These are phyloP conservation scores for Fusarium musae DNA, from an alignment of 2,329 filamentous ascomycete species.

Conservation along the genomic window DNA sequence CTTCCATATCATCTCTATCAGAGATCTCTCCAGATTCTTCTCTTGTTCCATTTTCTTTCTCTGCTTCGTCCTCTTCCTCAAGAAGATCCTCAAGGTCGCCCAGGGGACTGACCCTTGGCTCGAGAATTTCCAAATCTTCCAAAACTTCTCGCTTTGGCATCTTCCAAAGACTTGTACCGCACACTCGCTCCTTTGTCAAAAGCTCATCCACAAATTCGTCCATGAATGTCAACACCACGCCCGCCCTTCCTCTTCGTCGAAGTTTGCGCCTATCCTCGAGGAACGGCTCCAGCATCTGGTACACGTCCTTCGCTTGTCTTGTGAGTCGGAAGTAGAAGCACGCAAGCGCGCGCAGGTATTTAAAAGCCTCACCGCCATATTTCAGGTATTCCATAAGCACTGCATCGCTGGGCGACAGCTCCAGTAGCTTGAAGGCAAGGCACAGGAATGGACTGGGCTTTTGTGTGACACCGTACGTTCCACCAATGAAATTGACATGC, in stretches of 20 bases:
- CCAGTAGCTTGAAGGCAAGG: slow-evolving; percentile 92
- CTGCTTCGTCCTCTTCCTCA: slow-evolving; percentile 66
- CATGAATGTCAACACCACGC: slow-evolving; percentile 80
- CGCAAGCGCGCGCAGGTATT: slow-evolving; percentile 89
- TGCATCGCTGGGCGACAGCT: slow-evolving; percentile 82
- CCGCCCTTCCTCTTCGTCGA: slow-evolving; percentile 77
- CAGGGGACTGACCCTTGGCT: slow-evolving; percentile 84
- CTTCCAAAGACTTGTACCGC: slow-evolving; percentile 92
- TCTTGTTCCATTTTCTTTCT: slow-evolving; percentile 44
- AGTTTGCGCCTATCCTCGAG: slow-evolving; percentile 87
- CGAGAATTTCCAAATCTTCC: slow-evolving; percentile 89
- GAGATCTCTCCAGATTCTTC: slow-evolving; percentile 56
- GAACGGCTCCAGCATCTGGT: slow-evolving; percentile 81
- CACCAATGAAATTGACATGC: slow-evolving; percentile 83
- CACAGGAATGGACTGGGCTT: slow-evolving; percentile 94
- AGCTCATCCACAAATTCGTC: slow-evolving; percentile 96
- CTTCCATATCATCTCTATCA: slow-evolving; percentile 53
- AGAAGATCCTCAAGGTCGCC: slow-evolving; percentile 81
- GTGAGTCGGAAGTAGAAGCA: slow-evolving; percentile 95
- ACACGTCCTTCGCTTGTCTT: slow-evolving; percentile 83
- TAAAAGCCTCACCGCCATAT: slow-evolving; percentile 79
- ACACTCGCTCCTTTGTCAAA: slow-evolving; percentile 87
- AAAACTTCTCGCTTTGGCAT: slow-evolving; percentile 83
- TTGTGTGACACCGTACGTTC: slow-evolving; percentile 85
- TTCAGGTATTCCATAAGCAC: slow-evolving; percentile 83